Evolutionary conservation across 192 early-diverging fungal genomes (phyloP).

Genomic region (Rhizoclosmatium sp.): DNA sequence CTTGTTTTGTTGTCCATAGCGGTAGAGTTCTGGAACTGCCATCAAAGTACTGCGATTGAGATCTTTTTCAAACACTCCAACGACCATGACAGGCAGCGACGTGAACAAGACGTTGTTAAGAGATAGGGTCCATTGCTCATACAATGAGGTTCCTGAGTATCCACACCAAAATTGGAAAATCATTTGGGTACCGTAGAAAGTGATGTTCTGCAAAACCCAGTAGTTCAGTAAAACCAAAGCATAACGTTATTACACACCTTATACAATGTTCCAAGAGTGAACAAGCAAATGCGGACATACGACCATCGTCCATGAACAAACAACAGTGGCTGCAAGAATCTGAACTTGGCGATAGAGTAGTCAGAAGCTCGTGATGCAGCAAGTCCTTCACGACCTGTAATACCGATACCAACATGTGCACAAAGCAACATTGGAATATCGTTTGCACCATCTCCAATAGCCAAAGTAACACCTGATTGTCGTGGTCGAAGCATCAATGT

Average conservation of each 20-base stretch:
- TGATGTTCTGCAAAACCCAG: conserved; percentile 55
- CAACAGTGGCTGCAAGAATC: conserved; percentile 79
- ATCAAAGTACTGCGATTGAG: conserved; percentile 69
- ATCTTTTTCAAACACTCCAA: conserved; percentile 82
- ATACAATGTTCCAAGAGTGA: conserved; percentile 85
- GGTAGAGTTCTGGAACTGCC: conserved; percentile 77
- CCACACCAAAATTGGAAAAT: conserved; percentile 81
- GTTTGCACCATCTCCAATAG: conserved; percentile 93
- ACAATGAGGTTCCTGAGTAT: conserved; percentile 74
- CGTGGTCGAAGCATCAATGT: conserved; percentile 20
- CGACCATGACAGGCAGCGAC: conserved; percentile 77
- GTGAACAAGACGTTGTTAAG: conserved; percentile 88
- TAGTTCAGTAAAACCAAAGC: neutral
- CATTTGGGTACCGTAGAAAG: conserved; percentile 78
- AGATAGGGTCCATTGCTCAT: conserved; percentile 77
- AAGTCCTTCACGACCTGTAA: conserved; percentile 85
- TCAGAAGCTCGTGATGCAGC: conserved; percentile 85
- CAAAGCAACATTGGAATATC: conserved; percentile 95
- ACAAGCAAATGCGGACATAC: conserved; percentile 62
- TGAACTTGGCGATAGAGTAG: conserved; percentile 89
- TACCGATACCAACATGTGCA: conserved; percentile 90
- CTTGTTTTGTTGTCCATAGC: conserved; percentile 60
- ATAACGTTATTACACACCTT: conserved; percentile 48
- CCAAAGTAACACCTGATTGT: conserved; percentile 69
- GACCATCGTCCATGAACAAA: conserved; percentile 91